Base-by-base conservation (phyloP, 371 early-diverging fungal species). In the Mortierella sp. region DNA sequence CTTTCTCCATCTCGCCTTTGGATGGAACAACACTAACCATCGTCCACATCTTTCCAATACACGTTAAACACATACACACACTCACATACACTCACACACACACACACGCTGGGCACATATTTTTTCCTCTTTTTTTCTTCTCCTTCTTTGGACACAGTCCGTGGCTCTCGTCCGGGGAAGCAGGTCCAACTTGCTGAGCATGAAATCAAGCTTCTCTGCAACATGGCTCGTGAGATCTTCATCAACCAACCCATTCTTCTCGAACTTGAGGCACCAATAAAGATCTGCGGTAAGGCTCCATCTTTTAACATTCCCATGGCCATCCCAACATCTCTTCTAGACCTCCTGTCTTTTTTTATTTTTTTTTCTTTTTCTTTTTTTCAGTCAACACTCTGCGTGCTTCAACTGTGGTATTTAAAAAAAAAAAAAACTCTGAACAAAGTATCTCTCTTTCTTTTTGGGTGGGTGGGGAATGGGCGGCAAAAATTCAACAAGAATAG, bases 91-190 rank as follows among this genome's bases (percentile, higher is more conserved):
- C 26, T 23, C 4, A 9, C 11, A 4, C 7, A 29, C n/a, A 5
- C 37, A 25, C 43, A 9, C 53, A 18, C 45, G 44, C 51, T 29
- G n/a, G 23, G 26, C 58, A 46, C 25, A 18, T 15, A 1, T 18
- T 44, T 26, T 19, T 51, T 23, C 50, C 51, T n/a, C 19, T 21
- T n/a, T 50, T 16, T 16, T 21, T 5, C 50, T 61, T 51, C 18
- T 37, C 29, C 26, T 37, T 25, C 26, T 47, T 5, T 19, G 37
- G 9, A n/a, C 60, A 73, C 60, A 73, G 99, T 97, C 45, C 88
- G 97, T 72, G 96, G 97, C 60, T 92, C 93, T 74, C 91, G 98
- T 59, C 95, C 97, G 57, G 97, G 97, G n/a, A 95, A 94, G 79
- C 84, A 88, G 68, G 90, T 95, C 23, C 93, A 92, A 65, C 80